Percentiles rank a stretch among this genome's conserved stretches.
Conservation (phyloP, 495 filamentous ascomycete genomes). For the Penicillium taxi region DNA sequence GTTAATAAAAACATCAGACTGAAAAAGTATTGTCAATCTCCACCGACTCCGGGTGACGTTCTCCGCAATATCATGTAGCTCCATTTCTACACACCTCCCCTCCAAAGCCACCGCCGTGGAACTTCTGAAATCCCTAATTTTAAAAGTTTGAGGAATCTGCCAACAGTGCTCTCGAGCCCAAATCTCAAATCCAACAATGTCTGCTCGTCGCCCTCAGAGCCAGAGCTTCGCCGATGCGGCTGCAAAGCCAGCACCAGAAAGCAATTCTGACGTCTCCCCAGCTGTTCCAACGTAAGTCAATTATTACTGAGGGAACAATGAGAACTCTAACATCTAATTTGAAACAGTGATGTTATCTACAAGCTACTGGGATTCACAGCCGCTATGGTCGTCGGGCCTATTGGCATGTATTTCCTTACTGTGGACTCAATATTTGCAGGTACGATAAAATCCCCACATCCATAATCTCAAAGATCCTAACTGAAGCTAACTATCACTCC, state of each 20-base stretch:
- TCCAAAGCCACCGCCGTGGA: neutral
- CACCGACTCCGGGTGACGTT: constrained; percentile 1
- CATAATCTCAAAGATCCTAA: neutral
- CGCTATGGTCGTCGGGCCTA: constrained; percentile 79
- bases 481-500: neutral
- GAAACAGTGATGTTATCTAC: constrained; percentile 66
- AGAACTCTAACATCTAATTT: neutral
- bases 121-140: neutral
- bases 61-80: constrained; percentile 20
- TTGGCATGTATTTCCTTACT: constrained; percentile 80
- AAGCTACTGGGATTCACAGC: constrained; percentile 86
- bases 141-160: neutral
- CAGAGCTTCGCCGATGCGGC: constrained; percentile 29
- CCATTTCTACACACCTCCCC: neutral
- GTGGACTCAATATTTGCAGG: constrained; percentile 70
- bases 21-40: no score
- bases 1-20: no score
- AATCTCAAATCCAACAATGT: constrained; percentile 17
- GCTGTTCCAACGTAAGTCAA: constrained; percentile 64
- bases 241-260: constrained; percentile 16
- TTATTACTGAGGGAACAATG: no score
- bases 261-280: constrained; percentile 45
- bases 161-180: neutral
- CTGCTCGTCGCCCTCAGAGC: constrained; percentile 26
- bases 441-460: constrained; percentile 25